Base-by-base conservation (phyloP, 768 basidiomycete species). In the Dentipellis fragilis region DNA sequence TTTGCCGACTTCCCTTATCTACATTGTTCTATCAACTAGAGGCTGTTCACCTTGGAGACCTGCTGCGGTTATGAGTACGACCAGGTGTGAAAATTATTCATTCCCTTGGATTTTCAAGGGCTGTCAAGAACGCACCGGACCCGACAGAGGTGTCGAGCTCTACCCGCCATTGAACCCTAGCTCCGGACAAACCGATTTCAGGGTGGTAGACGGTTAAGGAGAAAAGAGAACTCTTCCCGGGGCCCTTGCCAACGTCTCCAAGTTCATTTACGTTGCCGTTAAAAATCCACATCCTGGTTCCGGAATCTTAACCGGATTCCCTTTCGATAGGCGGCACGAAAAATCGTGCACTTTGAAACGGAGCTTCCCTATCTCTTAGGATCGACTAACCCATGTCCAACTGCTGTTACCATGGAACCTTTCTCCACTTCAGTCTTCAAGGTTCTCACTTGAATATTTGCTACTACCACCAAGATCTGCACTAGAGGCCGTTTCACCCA, bases 381-480 rank as follows among this genome's bases (percentile, higher is more conserved):
- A 85, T 83, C 81, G 81, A 84, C 83, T 86, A 76, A 85, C 83
- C 83, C 83, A 80, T 84, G 83, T 84, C 79, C 84, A 85, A 85
- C 81, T 83, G 81, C 82, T 84, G 83, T 85, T 84, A 83, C 79
- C 84, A 84, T 80, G 82, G 82, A 84, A 84, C 84, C 83, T 83
- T 85, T 86, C 83, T 83, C 84, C 84, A 85, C 84, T 85, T 85
- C 84, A 84, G 84, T 84, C 84, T 81, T 83, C 83, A 80, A 84
- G 81, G 84, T 76, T 84, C 83, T 83, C 83, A 82, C 80, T 84
- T 81, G 84, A 84, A 81, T 85, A 85, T 85, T 85, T 85, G 84
- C 83, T 85, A 85, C 84, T 85, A 81, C 82, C 81, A 85, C 84
- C 83, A 84, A 85, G 83, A 87, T 84, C 84, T 85, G 83, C 81